These are phyloP conservation scores for Aspergillus ibericus DNA, from an alignment of 2,329 filamentous ascomycete genomes.

Conservation along the genomic window DNA sequence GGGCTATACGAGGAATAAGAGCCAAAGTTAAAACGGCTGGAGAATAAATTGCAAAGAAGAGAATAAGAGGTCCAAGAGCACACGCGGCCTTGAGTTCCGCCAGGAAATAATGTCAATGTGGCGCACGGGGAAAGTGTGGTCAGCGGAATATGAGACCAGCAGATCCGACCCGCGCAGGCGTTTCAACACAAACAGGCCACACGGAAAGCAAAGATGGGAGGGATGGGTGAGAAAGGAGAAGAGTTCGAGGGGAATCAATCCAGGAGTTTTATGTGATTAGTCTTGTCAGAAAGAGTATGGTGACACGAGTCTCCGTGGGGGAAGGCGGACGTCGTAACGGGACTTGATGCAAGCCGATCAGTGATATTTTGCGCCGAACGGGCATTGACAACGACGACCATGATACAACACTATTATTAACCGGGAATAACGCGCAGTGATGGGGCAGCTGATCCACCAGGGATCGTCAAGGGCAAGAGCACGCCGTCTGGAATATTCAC, in stretches of 20 bases:
- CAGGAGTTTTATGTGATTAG: constrained; percentile 12
- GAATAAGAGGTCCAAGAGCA: constrained; percentile 1
- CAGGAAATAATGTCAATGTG: neutral
- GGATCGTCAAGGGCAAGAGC: constrained; percentile 22
- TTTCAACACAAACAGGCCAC: neutral
- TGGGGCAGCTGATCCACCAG: constrained; percentile 22
- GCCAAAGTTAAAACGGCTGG: neutral
- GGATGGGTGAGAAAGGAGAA: constrained; percentile 8
- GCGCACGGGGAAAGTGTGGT: constrained; percentile 1
- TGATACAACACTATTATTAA: neutral
- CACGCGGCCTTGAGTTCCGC: neutral
- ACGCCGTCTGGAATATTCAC: constrained; percentile 3
- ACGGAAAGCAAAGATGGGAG: constrained; percentile 1
- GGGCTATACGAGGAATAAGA: constrained; percentile 5
- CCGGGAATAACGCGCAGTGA: constrained; percentile 4
- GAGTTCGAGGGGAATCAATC: neutral
- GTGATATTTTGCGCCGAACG: neutral
- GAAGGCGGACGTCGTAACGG: constrained; percentile 6
- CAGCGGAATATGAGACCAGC: neutral
- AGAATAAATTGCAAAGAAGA: neutral
- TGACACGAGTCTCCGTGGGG: constrained; percentile 14
- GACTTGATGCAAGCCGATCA: constrained; percentile 10
- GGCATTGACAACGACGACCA: neutral
- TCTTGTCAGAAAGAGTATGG: constrained; percentile 10
- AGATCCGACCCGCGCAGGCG: neutral